phyloP scores from a whole-genome alignment of 164 flowering plant species.

The Aristolochia contorta region DNA sequence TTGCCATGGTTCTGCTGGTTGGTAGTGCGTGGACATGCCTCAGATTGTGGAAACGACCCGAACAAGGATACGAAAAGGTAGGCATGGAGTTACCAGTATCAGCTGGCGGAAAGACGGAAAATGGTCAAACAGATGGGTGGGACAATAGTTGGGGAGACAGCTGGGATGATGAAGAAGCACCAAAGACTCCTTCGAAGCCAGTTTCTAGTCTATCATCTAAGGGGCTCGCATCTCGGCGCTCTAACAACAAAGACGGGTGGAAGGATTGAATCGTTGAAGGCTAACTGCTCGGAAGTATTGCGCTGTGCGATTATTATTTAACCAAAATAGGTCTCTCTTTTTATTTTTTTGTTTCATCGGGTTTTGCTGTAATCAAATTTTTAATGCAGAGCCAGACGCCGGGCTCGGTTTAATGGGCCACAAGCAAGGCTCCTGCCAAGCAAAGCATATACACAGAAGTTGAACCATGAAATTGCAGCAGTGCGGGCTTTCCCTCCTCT shows the following conservation, averaged over 20 bases:
- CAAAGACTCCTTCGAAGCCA: conserved; percentile 47
- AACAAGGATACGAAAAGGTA: conserved; percentile 45
- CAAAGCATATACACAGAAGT: too few relatives aligned
- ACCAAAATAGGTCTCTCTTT: neutral
- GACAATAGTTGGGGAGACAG: conserved; percentile 61
- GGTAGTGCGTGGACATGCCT: conserved; percentile 25
- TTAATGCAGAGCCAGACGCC: too few relatives aligned
- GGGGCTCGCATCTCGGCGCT: conserved; percentile 53
- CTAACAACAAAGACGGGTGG: conserved; percentile 21
- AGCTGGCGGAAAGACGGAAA: conserved; percentile 17
- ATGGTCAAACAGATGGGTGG: conserved; percentile 48
- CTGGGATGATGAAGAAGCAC: conserved; percentile 83
- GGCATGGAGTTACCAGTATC: conserved; percentile 55
- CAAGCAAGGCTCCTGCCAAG: too few relatives aligned
- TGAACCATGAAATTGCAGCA: too few relatives aligned
- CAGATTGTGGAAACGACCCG: conserved; percentile 18
- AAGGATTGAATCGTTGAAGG: conserved; percentile 36
- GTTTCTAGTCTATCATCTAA: conserved; percentile 52
- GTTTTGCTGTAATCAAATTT: too few relatives aligned
- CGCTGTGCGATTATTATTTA: neutral
- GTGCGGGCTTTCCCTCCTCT: too few relatives aligned
- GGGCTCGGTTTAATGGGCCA: too few relatives aligned
- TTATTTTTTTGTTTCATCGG: neutral
- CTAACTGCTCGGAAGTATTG: neutral
- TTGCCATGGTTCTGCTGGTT: conserved; percentile 24